Evolutionary conservation across 192 early-diverging fungal species (phyloP).

Genomic region (Phlyctochytrium arcticum): DNA sequence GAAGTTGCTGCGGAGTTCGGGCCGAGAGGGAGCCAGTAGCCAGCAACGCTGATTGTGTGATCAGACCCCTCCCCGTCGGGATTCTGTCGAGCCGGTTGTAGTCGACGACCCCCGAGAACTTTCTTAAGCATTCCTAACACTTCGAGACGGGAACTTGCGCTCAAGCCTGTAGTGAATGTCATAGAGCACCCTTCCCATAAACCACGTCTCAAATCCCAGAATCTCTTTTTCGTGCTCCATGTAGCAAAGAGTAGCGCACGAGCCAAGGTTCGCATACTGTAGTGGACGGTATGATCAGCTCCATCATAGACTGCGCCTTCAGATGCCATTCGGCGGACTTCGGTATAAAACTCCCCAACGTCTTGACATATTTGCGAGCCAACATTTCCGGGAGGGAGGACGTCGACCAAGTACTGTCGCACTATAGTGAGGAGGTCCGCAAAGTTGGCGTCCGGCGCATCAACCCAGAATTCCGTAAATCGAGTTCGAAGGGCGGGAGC

Average conservation of each 20-base stretch:
- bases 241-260: conserved; percentile 79
- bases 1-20: conserved; percentile 24
- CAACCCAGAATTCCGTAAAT: conserved; percentile 95
- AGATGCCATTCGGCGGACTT: conserved; percentile 64
- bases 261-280: conserved; percentile 88
- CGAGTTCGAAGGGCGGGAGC: conserved; percentile 85
- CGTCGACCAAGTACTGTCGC: conserved; percentile 60
- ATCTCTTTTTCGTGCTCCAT: conserved; percentile 52
- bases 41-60: conserved; percentile 67
- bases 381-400: conserved; percentile 41
- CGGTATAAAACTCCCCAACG: conserved; percentile 79
- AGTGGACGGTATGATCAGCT: conserved; percentile 80
- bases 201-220: conserved; percentile 77
- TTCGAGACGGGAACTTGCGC: conserved; percentile 57
- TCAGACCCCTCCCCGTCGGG: conserved; percentile 28
- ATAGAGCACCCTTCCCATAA: conserved; percentile 92
- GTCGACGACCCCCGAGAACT: conserved; percentile 53
- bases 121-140: conserved; percentile 55
- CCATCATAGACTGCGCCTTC: conserved; percentile 83
- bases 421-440: conserved; percentile 84
- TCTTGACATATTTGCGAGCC: conserved; percentile 60
- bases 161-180: conserved; percentile 92
- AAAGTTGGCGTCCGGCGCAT: conserved; percentile 75
- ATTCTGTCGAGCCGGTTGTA: conserved; percentile 56
- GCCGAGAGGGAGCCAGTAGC: conserved; percentile 81